phyloP scores from a whole-genome alignment of 208 protist genomes.

The Crithidia sp. region DNA sequence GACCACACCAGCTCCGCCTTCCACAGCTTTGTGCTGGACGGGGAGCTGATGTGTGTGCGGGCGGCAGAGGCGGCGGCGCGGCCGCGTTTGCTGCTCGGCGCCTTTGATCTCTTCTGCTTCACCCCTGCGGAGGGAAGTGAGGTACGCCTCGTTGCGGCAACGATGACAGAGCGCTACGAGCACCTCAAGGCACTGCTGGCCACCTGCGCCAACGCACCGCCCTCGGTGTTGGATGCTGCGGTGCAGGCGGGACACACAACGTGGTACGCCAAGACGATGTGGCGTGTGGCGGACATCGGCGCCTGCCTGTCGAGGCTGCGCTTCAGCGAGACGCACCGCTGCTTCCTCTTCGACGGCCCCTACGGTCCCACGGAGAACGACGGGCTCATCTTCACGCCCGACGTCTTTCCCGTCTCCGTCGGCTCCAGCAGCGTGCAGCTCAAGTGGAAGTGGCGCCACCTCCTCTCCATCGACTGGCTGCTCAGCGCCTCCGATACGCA shows the following conservation, averaged over 20 bases:
- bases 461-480: slow-evolving; percentile 82
- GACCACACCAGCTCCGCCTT: slow-evolving; percentile 24
- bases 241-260: slow-evolving; percentile 1
- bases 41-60: slow-evolving; percentile 60
- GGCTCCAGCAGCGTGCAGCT: slow-evolving; percentile 68
- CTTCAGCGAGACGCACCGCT: slow-evolving; percentile 17
- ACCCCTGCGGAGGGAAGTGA: slow-evolving; percentile 4
- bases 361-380: slow-evolving; percentile 67
- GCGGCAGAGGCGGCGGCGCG: background rate
- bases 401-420: slow-evolving; percentile 61
- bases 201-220: slow-evolving; percentile 16
- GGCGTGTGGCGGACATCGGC: slow-evolving; percentile 38
- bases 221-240: no score
- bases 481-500: slow-evolving; percentile 32
- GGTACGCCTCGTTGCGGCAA: slow-evolving; percentile 25
- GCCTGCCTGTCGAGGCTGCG: slow-evolving; percentile 41
- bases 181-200: slow-evolving; percentile 36
- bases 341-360: slow-evolving; percentile 56
- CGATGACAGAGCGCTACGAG: slow-evolving; percentile 52
- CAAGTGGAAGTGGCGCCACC: slow-evolving; percentile 86
- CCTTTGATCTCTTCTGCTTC: slow-evolving; percentile 63
- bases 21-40: slow-evolving; percentile 55
- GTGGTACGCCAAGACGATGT: slow-evolving; percentile 80
- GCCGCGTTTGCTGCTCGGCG: slow-evolving; percentile 40
- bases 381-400: slow-evolving; percentile 83